Evolutionary conservation across 2,329 filamentous ascomycete genomes (phyloP).

Genomic region (Beauveria scarabaeidicola): DNA sequence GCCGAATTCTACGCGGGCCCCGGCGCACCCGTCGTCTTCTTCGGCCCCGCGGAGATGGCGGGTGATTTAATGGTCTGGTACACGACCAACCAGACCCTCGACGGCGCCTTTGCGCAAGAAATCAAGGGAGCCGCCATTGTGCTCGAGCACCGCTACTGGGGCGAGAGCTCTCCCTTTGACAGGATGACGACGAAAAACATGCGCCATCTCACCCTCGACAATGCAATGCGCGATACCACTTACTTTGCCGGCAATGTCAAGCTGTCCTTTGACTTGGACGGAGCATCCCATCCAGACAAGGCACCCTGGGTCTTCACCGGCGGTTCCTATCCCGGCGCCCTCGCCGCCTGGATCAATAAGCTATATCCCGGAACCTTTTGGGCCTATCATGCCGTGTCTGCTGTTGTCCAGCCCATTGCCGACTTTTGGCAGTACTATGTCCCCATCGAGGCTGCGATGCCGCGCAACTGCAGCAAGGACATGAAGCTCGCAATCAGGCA

Average conservation of each 20-base stretch:
- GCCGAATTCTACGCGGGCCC: slow-evolving; percentile 62
- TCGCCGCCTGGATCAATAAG: slow-evolving; percentile 63
- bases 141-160: slow-evolving; percentile 79
- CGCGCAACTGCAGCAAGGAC: slow-evolving; percentile 52
- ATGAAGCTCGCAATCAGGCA: slow-evolving; percentile 45
- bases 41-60: slow-evolving; percentile 56
- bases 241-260: slow-evolving; percentile 66
- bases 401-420: slow-evolving; percentile 64
- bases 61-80: slow-evolving; percentile 51
- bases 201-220: slow-evolving; percentile 70
- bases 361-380: slow-evolving; percentile 68
- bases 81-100: slow-evolving; percentile 63
- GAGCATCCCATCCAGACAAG: slow-evolving; percentile 53
- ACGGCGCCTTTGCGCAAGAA: slow-evolving; percentile 55
- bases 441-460: slow-evolving; percentile 35
- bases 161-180: slow-evolving; percentile 57
- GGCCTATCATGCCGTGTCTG: slow-evolving; percentile 68
- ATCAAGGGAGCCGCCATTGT: slow-evolving; percentile 68
- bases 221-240: slow-evolving; percentile 65
- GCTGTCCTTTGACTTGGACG: slow-evolving; percentile 56
- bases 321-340: slow-evolving; percentile 70
- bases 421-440: slow-evolving; percentile 58
- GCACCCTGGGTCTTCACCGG: slow-evolving; percentile 70
- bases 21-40: slow-evolving; percentile 68
- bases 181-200: slow-evolving; percentile 59